These are phyloP conservation scores for Dictyostelium firmibasis DNA, from an alignment of 78 protist genomes.

Conservation along the genomic window DNA sequence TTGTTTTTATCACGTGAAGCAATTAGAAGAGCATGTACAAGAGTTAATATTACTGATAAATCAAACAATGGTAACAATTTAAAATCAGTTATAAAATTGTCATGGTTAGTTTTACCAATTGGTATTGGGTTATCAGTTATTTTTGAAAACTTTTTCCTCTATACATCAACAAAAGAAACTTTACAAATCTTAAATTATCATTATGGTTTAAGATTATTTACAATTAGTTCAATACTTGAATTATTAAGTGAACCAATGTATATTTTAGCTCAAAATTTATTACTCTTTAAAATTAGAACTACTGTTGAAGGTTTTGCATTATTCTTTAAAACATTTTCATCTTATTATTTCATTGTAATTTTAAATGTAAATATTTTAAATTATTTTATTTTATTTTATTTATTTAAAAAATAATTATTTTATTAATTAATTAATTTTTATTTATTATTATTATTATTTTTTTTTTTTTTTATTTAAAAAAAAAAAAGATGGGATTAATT, in stretches of 20 bases:
- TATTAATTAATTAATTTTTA: not conserved
- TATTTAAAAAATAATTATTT: no score
- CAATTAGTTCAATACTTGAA: constrained; percentile 12
- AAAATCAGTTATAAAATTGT: not conserved
- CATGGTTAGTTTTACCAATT: constrained; percentile 45
- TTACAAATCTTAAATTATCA: not conserved
- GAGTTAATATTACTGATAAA: not conserved
- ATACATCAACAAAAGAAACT: not conserved
- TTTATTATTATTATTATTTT: not conserved
- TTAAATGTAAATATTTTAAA: constrained; percentile 11
- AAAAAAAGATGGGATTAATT: constrained; percentile 45
- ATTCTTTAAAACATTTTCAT: constrained; percentile 48
- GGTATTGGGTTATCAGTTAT: constrained; percentile 7
- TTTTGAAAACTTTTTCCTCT: constrained; percentile 2
- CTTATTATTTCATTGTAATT: constrained; percentile 53
- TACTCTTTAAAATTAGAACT: constrained; percentile 60
- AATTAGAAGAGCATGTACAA: constrained; percentile 54
- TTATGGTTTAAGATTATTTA: constrained; percentile 30
- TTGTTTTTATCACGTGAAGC: constrained; percentile 59
- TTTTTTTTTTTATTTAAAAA: no score
- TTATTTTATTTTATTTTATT: not conserved
- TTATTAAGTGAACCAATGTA: constrained; percentile 54
- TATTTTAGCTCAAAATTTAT: constrained; percentile 30
- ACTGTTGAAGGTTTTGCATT: constrained; percentile 56
- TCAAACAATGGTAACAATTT: not conserved